Percentiles rank a stretch among this genome's conserved stretches.
Evolutionary conservation across 257 asterid species (phyloP).

Genomic region (Solanum pinnatisectum): DNA sequence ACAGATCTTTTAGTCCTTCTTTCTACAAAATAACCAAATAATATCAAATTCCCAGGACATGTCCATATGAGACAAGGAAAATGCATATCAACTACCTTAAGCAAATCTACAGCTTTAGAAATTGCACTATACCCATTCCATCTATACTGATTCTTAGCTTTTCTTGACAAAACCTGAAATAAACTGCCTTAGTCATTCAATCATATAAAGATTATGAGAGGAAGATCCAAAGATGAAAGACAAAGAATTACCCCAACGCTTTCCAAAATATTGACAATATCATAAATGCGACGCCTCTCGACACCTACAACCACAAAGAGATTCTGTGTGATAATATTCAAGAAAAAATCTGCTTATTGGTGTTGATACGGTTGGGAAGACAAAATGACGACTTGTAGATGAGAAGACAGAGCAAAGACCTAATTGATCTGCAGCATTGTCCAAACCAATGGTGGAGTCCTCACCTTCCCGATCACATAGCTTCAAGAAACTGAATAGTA

Average conservation of each 20-base stretch:
- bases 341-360: not conserved
- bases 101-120: constrained; percentile 29
- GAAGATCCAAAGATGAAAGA: not conserved
- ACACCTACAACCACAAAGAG: constrained; percentile 32
- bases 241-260: constrained; percentile 42
- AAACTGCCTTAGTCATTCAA: not conserved
- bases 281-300: constrained; percentile 56
- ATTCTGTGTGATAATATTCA: not conserved
- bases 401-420: constrained; percentile 20
- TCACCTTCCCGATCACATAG: constrained; percentile 46
- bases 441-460: constrained; percentile 46
- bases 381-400: not conserved
- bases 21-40: constrained; percentile 24
- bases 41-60: not conserved
- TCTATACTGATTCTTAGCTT: constrained; percentile 39
- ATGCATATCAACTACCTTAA: constrained; percentile 25
- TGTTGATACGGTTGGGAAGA: not conserved
- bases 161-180: constrained; percentile 32
- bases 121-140: constrained; percentile 43
- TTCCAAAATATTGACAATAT: constrained; percentile 54
- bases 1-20: constrained; percentile 41
- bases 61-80: not conserved
- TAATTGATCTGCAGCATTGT: constrained; percentile 44
- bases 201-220: not conserved
- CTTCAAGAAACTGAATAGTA: constrained; percentile 44